These are phyloP conservation scores for Apophysomyces elegans DNA, from an alignment of 371 early-diverging fungal genomes.

Conservation along the genomic window DNA sequence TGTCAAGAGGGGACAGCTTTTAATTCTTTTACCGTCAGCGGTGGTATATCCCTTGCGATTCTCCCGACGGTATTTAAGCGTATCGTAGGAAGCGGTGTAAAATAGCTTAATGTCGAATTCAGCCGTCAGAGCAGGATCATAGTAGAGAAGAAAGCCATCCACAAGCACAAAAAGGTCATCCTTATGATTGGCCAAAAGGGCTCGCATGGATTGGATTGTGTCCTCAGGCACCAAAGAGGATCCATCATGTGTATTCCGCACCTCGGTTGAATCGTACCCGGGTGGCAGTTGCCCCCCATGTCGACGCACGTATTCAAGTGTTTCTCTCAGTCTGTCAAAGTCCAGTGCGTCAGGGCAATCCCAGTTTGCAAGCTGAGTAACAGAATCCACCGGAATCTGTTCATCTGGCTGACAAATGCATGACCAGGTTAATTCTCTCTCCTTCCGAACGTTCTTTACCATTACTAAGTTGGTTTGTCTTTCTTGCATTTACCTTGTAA, in stretches of 20 bases:
- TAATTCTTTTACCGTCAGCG: slow-evolving; percentile 60
- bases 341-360: slow-evolving; percentile 86
- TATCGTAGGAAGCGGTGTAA: slow-evolving; percentile 61
- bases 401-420: slow-evolving; percentile 49
- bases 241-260: slow-evolving; percentile 53
- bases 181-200: slow-evolving; percentile 9
- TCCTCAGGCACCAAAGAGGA: slow-evolving; percentile 19
- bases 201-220: slow-evolving; percentile 1
- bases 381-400: slow-evolving; percentile 69
- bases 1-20: background rate
- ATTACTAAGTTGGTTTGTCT: background rate
- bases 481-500: slow-evolving; percentile 59
- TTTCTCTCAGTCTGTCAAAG: slow-evolving; percentile 49
- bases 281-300: slow-evolving; percentile 45
- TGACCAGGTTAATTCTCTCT: background rate
- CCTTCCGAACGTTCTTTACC: background rate
- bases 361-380: slow-evolving; percentile 77
- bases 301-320: slow-evolving; percentile 42
- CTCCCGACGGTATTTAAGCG: slow-evolving; percentile 70
- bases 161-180: slow-evolving; percentile 61
- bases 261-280: slow-evolving; percentile 52
- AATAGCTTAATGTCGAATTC: slow-evolving; percentile 65
- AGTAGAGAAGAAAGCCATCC: slow-evolving; percentile 85
- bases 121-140: slow-evolving; percentile 40
- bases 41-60: slow-evolving; percentile 76